Conservation (phyloP, 495 filamentous ascomycete genomes). For the Penicillium bialowiezense region DNA sequence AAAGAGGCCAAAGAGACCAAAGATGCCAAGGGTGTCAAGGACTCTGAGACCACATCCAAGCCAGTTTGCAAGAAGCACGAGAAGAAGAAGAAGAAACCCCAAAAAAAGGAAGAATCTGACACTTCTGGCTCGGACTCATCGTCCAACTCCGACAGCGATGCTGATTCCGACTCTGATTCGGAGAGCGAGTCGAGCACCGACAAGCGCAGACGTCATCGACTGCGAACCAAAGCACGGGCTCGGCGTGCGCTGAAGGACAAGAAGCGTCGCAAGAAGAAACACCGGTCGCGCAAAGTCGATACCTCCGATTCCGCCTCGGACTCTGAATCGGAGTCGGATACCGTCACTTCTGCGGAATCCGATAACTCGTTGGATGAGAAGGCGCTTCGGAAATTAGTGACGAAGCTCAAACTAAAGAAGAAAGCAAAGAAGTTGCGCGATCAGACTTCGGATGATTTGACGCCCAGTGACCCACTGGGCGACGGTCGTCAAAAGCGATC, state of each 20-base stretch:
- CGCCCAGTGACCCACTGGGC: conserved; percentile 4
- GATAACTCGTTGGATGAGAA: conserved; percentile 36
- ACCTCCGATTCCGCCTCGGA: conserved; percentile 38
- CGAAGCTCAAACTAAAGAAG: conserved; percentile 48
- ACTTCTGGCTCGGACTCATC: conserved; percentile 22
- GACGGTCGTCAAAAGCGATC: conserved; percentile 21
- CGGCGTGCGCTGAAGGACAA: conserved; percentile 39
- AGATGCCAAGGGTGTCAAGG: conserved; percentile 15
- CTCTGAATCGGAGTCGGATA: conserved; percentile 30
- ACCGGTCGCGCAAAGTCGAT: conserved; percentile 31
- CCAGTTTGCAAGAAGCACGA: conserved; percentile 40
- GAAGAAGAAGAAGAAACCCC: conserved; percentile 13
- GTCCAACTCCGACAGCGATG: conserved; percentile 21
- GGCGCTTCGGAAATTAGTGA: conserved; percentile 44
- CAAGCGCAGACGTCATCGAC: conserved; percentile 24
- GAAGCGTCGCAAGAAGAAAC: conserved; percentile 38
- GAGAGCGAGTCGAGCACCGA: conserved; percentile 37
- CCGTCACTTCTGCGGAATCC: conserved; percentile 28
- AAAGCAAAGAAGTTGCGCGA: conserved; percentile 33
- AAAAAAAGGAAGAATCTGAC: conserved; percentile 27
- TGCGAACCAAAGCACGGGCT: conserved; percentile 45
- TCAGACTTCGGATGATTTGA: conserved; percentile 23
- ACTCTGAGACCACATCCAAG: conserved; percentile 24
- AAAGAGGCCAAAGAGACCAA: conserved; percentile 23
- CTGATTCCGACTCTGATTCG: conserved; percentile 27